Conservation (phyloP, 2,329 filamentous ascomycete genomes). For the Hymenoscyphus infarciens region DNA sequence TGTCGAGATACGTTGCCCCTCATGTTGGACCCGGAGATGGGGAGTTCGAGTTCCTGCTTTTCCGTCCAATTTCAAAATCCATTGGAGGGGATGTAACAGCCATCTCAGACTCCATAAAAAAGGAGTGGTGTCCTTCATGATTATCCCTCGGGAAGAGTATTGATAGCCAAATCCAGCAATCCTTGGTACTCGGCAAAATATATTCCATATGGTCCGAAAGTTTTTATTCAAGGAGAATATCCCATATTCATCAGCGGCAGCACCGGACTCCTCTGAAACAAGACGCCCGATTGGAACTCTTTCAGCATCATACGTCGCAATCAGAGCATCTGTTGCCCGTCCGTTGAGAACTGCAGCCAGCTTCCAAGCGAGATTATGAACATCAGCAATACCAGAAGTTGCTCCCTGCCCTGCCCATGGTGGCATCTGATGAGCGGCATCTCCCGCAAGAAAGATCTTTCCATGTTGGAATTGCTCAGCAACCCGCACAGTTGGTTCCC, state of each 20-base stretch:
- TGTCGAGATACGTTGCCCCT: constrained; percentile 31
- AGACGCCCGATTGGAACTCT: constrained; percentile 36
- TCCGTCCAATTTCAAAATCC: constrained; percentile 28
- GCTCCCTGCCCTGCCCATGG: constrained; percentile 44
- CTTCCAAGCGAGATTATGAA: constrained; percentile 43
- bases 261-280: constrained; percentile 15
- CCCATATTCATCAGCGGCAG: constrained; percentile 18
- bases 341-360: constrained; percentile 36
- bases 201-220: background rate
- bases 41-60: constrained; percentile 35
- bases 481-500: constrained; percentile 34
- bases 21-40: constrained; percentile 33
- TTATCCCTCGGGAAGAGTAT: constrained; percentile 15
- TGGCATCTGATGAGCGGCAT: constrained; percentile 48
- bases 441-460: constrained; percentile 43
- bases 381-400: constrained; percentile 39
- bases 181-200: constrained; percentile 10
- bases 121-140: constrained; percentile 16
- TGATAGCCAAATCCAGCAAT: constrained; percentile 19
- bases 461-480: constrained; percentile 32
- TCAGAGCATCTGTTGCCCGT: constrained; percentile 24
- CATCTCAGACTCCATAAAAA: constrained; percentile 3
- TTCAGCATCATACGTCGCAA: constrained; percentile 41
- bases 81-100: no score
- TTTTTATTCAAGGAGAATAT: constrained; percentile 8